These are phyloP conservation scores for Drosera spatulata DNA, from an alignment of 179 eudicot genomes.

Conservation along the genomic window DNA sequence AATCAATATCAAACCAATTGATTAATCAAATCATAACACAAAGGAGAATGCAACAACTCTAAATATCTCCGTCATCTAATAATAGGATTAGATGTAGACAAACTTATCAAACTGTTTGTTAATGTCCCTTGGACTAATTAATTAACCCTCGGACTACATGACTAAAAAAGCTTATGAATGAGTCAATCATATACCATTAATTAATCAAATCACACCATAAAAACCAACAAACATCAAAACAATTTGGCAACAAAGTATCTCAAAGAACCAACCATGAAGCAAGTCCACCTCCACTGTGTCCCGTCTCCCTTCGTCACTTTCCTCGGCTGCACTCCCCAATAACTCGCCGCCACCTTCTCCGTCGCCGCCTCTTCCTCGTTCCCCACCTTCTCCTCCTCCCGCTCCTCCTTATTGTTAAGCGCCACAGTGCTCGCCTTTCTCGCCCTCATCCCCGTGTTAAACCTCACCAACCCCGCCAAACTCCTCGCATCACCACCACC, in stretches of 20 bases:
- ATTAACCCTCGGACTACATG: no score
- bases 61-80: no score
- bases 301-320: constrained; percentile 43
- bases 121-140: no score
- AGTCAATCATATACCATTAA: no score
- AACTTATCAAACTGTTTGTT: neutral
- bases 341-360: constrained; percentile 27
- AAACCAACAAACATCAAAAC: no score
- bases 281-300: constrained; percentile 46
- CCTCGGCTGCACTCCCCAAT: constrained; percentile 47
- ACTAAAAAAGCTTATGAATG: no score
- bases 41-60: no score
- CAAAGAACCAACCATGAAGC: constrained; percentile 32
- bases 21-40: no score
- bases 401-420: constrained; percentile 9
- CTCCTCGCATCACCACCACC: constrained; percentile 15
- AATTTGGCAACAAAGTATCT: no score
- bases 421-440: constrained; percentile 28
- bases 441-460: constrained; percentile 14
- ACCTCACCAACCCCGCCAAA: constrained; percentile 20
- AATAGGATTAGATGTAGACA: neutral
- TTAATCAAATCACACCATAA: no score
- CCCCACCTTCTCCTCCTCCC: constrained; percentile 11
- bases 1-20: no score
- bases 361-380: constrained; percentile 7